Percentiles rank a stretch among this genome's conserved stretches.
phyloP scores from a whole-genome alignment of 2,329 filamentous ascomycete genomes.

The Calonectria naviculata region DNA sequence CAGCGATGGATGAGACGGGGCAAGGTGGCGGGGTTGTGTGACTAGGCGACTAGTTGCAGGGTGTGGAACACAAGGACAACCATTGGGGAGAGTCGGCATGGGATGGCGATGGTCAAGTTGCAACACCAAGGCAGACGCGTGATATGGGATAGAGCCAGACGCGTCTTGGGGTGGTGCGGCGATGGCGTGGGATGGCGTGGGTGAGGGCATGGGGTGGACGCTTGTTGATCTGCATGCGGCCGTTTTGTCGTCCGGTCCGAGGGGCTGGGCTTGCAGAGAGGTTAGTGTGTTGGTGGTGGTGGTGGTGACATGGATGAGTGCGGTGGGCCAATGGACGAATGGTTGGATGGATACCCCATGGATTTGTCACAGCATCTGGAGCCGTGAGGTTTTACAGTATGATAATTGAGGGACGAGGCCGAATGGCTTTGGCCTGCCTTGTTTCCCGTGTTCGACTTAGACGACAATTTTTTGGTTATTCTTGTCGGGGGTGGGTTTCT shows the following conservation, averaged over 20 bases:
- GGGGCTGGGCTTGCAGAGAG: slow-evolving; percentile 17
- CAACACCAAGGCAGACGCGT: slow-evolving; percentile 40
- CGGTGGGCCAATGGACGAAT: slow-evolving; percentile 20
- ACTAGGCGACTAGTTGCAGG: slow-evolving; percentile 13
- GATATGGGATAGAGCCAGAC: slow-evolving; percentile 33
- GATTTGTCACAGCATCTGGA: slow-evolving; percentile 18
- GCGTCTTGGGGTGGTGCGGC: slow-evolving; percentile 28
- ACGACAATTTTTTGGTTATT: slow-evolving; percentile 9
- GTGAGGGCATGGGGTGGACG: slow-evolving; percentile 12
- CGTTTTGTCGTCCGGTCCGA: slow-evolving; percentile 23
- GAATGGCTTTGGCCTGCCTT: not conserved
- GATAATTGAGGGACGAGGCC: slow-evolving; percentile 11
- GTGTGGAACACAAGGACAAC: slow-evolving; percentile 26
- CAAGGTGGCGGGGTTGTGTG: slow-evolving; percentile 30
- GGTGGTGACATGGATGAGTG: not conserved
- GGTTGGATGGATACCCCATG: slow-evolving; percentile 34
- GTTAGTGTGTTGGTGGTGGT: slow-evolving; percentile 14
- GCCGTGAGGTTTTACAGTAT: slow-evolving; percentile 12
- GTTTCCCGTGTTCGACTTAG: slow-evolving; percentile 2
- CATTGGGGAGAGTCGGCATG: slow-evolving; percentile 17
- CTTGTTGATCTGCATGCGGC: slow-evolving; percentile 29
- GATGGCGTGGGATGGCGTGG: slow-evolving; percentile 26
- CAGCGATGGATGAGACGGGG: slow-evolving; percentile 25
- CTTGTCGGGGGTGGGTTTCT: slow-evolving; percentile 14
- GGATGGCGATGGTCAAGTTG: slow-evolving; percentile 18